A percentile compares a stretch with the other conserved stretches of the same genome.
phyloP scores from a whole-genome alignment of 108 stramenopile species.

The Cyclostephanos invisitatus region DNA sequence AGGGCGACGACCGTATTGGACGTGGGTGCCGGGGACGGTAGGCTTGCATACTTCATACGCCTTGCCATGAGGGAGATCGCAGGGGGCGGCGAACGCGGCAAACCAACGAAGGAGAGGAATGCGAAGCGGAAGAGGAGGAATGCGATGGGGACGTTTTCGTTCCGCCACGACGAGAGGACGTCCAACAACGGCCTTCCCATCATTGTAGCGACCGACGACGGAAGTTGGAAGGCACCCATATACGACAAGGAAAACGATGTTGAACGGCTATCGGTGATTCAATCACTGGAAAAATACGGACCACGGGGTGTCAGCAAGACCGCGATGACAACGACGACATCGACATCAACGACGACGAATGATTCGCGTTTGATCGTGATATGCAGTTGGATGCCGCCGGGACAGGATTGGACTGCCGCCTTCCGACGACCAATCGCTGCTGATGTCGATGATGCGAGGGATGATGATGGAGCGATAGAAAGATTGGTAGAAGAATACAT shows the following conservation, averaged over 20 bases:
- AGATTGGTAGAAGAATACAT: constrained; percentile 74
- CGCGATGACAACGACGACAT: no score
- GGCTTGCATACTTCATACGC: constrained; percentile 63
- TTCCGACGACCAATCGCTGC: constrained; percentile 47
- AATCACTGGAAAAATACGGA: constrained; percentile 66
- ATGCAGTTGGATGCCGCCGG: constrained; percentile 88
- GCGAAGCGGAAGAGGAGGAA: constrained; percentile 16
- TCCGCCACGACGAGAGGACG: not conserved
- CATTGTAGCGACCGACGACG: constrained; percentile 77
- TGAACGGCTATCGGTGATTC: constrained; percentile 53
- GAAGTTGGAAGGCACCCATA: constrained; percentile 68
- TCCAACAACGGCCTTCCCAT: constrained; percentile 22
- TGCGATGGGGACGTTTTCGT: not conserved
- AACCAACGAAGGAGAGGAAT: constrained; percentile 6
- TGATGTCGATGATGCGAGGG: not conserved
- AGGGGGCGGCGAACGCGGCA: not conserved
- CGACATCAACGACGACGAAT: not conserved
- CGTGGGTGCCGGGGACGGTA: constrained; percentile 85
- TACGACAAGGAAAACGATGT: constrained; percentile 40
- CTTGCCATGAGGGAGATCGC: constrained; percentile 44
- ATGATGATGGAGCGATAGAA: constrained; percentile 5
- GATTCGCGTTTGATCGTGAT: constrained; percentile 62
- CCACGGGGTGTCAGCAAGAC: constrained; percentile 1
- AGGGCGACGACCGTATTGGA: constrained; percentile 64
- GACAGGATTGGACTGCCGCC: constrained; percentile 71